Evolutionary conservation across 2,329 filamentous ascomycete species (phyloP).

Genomic region (Aspergillus quadricinctus): DNA sequence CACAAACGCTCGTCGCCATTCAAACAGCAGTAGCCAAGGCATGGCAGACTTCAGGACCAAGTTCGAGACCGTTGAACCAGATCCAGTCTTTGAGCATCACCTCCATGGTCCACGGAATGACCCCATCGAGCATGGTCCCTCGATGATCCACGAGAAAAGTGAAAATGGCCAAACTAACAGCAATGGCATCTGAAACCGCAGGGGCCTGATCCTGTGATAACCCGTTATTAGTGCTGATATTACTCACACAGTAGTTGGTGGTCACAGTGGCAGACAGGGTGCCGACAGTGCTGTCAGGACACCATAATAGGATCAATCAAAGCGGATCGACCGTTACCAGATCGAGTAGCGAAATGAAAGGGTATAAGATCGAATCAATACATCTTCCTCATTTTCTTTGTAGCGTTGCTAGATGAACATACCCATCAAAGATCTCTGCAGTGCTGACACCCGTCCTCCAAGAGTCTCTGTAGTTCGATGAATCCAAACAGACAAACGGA

Average conservation of each 20-base stretch:
- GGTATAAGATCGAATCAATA: neutral
- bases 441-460: neutral
- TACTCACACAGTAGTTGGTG: no score
- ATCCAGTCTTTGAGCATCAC: constrained; percentile 88
- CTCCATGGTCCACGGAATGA: constrained; percentile 64
- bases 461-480: neutral
- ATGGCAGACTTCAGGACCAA: constrained; percentile 88
- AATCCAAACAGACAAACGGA: neutral
- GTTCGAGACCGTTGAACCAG: constrained; percentile 83
- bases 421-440: neutral
- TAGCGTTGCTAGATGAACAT: neutral
- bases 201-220: no score
- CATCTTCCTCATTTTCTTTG: neutral
- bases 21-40: constrained; percentile 77
- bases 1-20: constrained; percentile 81
- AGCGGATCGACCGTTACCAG: neutral
- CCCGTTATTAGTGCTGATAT: no score
- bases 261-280: no score
- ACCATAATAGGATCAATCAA: neutral
- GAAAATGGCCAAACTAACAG: constrained; percentile 43
- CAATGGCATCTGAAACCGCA: constrained; percentile 15
- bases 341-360: neutral
- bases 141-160: constrained; percentile 29
- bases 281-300: no score
- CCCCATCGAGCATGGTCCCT: constrained; percentile 17